Evolutionary conservation across 768 basidiomycete genomes (phyloP).

Genomic region (Ramaria sp.): DNA sequence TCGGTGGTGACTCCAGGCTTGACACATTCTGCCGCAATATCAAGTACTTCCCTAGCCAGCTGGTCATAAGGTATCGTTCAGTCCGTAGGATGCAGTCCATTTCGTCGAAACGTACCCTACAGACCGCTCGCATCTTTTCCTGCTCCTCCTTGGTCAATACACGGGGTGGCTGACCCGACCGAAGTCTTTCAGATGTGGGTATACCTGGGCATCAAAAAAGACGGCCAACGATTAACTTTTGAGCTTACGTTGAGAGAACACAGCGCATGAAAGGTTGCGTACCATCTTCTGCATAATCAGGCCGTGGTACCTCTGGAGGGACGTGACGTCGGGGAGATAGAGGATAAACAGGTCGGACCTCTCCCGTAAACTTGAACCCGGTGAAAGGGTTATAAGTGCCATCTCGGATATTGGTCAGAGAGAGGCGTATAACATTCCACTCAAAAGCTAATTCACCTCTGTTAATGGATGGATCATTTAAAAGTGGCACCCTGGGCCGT

Average conservation of each 20-base stretch:
- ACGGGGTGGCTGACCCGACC: constrained; percentile 49
- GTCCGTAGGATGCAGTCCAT: not conserved
- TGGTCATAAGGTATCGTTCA: constrained; percentile 21
- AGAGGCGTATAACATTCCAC: not conserved
- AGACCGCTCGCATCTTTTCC: constrained; percentile 81
- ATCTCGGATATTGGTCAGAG: constrained; percentile 32
- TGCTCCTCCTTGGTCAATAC: constrained; percentile 67
- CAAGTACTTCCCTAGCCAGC: constrained; percentile 89
- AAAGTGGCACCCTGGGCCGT: constrained; percentile 17
- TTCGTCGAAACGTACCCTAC: constrained; percentile 49
- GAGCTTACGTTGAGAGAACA: constrained; percentile 25
- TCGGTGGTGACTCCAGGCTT: constrained; percentile 93
- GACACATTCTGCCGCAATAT: constrained; percentile 77
- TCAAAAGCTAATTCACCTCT: constrained; percentile 14
- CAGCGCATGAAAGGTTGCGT: constrained; percentile 21
- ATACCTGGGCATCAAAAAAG: constrained; percentile 31
- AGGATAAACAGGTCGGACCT: constrained; percentile 79
- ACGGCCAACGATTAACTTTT: constrained; percentile 11
- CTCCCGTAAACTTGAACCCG: constrained; percentile 67
- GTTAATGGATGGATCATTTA: constrained; percentile 18
- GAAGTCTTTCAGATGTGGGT: constrained; percentile 48
- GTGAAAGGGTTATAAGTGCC: constrained; percentile 75
- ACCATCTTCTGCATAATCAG: constrained; percentile 82
- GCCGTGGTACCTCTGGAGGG: constrained; percentile 74
- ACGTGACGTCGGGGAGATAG: constrained; percentile 66